These are phyloP conservation scores for Cutaneotrichosporon spelunceum DNA, from an alignment of 1,284 basidiomycete genomes.

Conservation along the genomic window DNA sequence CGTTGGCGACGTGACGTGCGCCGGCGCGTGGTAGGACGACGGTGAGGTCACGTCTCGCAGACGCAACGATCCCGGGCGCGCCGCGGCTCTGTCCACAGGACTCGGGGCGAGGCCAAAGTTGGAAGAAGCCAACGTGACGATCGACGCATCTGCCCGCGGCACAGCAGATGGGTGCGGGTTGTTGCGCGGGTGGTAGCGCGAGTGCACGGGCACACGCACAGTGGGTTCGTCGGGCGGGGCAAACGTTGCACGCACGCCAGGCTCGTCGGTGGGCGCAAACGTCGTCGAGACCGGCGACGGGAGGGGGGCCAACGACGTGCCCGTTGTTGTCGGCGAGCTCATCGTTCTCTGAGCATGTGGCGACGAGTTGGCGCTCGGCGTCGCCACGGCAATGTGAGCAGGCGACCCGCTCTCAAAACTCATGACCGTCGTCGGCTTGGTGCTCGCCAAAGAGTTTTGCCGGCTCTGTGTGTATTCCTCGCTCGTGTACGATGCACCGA, in stretches of 20 bases:
- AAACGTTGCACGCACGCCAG: slow-evolving; percentile 39
- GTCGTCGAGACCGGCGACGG: slow-evolving; percentile 21
- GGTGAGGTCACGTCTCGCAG: slow-evolving; percentile 16
- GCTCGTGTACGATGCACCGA: slow-evolving; percentile 25
- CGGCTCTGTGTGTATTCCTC: slow-evolving; percentile 18
- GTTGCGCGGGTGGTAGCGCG: slow-evolving; percentile 85
- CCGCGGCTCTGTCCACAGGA: slow-evolving; percentile 9
- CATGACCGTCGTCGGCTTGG: slow-evolving; percentile 89
- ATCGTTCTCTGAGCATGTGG: slow-evolving; percentile 9
- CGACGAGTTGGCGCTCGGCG: slow-evolving; percentile 13
- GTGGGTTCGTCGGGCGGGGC: slow-evolving; percentile 6
- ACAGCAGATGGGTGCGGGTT: slow-evolving; percentile 88
- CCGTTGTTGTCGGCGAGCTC: slow-evolving; percentile 12
- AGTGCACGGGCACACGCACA: slow-evolving; percentile 69
- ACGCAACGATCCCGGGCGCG: slow-evolving; percentile 17
- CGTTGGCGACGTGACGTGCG: slow-evolving; percentile 10
- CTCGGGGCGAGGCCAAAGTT: slow-evolving; percentile 69
- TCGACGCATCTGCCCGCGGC: slow-evolving; percentile 84
- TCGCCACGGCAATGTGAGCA: slow-evolving; percentile 70
- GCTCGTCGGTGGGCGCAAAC: slow-evolving; percentile 9
- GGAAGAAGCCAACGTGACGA: slow-evolving; percentile 87
- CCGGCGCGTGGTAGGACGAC: slow-evolving; percentile 13
- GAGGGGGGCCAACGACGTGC: background rate
- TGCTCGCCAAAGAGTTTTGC: slow-evolving; percentile 61
- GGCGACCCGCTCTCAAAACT: slow-evolving; percentile 71